Percentiles rank a stretch among this genome's conserved stretches.
phyloP scores from a whole-genome alignment of 768 basidiomycete genomes.

The Podaxis rugospora region DNA sequence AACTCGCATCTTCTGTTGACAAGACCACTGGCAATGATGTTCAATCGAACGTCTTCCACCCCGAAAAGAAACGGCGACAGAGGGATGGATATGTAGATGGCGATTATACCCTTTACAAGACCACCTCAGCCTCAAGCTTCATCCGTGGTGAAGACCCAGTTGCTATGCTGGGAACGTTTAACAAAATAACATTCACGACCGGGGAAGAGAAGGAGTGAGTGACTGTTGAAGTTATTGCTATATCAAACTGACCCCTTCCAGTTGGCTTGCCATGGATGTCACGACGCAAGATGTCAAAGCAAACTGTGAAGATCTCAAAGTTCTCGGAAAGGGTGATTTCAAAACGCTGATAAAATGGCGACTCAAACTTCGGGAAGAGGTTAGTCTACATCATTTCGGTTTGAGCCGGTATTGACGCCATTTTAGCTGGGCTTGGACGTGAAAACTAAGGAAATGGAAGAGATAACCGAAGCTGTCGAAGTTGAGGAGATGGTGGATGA shows the following conservation, averaged over 20 bases:
- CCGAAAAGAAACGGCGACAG: constrained; percentile 91
- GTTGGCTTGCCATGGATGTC: constrained; percentile 68
- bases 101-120: constrained; percentile 85
- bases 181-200: constrained; percentile 70
- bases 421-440: constrained; percentile 77
- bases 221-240: not conserved
- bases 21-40: constrained; percentile 61
- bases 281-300: constrained; percentile 77
- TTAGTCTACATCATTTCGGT: constrained; percentile 24
- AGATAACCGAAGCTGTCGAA: constrained; percentile 69
- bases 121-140: constrained; percentile 66
- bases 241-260: constrained; percentile 22
- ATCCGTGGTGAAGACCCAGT: constrained; percentile 70
- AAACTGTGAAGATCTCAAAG: constrained; percentile 92
- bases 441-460: constrained; percentile 69
- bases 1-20: constrained; percentile 52
- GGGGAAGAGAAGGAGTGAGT: constrained; percentile 82
- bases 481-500: constrained; percentile 72
- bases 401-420: not conserved
- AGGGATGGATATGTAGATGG: constrained; percentile 96
- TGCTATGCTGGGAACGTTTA: constrained; percentile 69
- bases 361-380: constrained; percentile 82
- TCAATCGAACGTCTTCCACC: constrained; percentile 91
- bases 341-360: constrained; percentile 92
- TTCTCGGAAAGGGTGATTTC: constrained; percentile 97